phyloP scores from a whole-genome alignment of 192 early-diverging fungal genomes.

The Backusella westeae region DNA sequence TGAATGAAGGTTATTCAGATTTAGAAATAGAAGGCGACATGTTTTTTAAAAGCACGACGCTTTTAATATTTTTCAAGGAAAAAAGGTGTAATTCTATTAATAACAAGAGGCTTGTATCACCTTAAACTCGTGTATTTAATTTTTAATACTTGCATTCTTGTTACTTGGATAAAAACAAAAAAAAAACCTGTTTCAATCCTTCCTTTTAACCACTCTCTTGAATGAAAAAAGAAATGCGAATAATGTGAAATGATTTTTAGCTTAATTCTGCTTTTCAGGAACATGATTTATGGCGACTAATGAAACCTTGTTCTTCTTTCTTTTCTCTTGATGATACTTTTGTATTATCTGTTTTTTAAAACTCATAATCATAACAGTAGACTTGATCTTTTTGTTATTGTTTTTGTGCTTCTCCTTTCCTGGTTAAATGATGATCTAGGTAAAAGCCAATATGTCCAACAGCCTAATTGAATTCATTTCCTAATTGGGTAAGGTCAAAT shows the following conservation, averaged over 20 bases:
- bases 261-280: neutral
- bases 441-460: neutral
- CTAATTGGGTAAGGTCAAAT: neutral
- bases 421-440: neutral
- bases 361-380: too few species aligned
- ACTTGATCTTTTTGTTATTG: too few species aligned
- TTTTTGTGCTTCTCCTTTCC: neutral
- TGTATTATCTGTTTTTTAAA: neutral
- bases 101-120: neutral
- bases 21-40: neutral
- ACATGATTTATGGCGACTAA: neutral
- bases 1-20: neutral
- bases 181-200: neutral
- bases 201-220: neutral
- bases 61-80: neutral
- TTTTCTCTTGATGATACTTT: neutral
- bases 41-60: neutral
- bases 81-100: neutral
- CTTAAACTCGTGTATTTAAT: neutral
- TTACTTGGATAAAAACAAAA: neutral
- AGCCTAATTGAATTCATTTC: neutral
- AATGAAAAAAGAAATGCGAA: neutral
- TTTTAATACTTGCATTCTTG: neutral
- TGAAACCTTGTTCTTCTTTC: neutral
- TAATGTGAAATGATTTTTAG: neutral